Conservation (phyloP, 805 yeast genomes). For the Saccharomyces kudriavzevii region DNA sequence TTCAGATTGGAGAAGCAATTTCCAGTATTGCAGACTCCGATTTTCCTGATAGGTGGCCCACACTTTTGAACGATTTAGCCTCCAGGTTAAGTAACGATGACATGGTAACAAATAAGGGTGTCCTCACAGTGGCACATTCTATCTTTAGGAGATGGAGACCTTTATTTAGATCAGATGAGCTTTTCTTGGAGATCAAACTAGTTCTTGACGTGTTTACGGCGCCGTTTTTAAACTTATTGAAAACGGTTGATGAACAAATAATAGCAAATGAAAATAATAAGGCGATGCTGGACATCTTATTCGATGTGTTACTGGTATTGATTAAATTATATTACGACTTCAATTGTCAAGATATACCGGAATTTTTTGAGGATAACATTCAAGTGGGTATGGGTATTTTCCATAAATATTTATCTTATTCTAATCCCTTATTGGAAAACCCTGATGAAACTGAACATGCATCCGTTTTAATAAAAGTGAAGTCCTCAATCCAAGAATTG, state of each 20-base stretch:
- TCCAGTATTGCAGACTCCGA: conserved; percentile 91
- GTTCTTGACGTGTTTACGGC: conserved; percentile 76
- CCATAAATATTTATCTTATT: conserved; percentile 68
- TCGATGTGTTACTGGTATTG: conserved; percentile 64
- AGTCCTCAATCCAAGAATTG: conserved; percentile 77
- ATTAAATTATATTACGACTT: conserved; percentile 83
- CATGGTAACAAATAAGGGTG: conserved; percentile 71
- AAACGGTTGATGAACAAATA: conserved; percentile 60
- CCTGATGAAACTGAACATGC: conserved; percentile 54
- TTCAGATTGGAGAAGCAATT: conserved; percentile 92
- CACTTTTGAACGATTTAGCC: conserved; percentile 66
- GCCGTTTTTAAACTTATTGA: conserved; percentile 68
- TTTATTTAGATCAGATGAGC: conserved; percentile 79
- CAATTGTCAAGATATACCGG: conserved; percentile 97
- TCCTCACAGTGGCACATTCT: conserved; percentile 86
- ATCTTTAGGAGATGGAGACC: conserved; percentile 97
- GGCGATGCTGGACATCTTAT: conserved; percentile 45
- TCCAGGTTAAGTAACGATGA: conserved; percentile 55
- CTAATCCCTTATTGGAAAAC: conserved; percentile 46
- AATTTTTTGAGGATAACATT: conserved; percentile 90
- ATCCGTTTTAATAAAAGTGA: conserved; percentile 61
- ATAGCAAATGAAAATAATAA: conserved; percentile 38
- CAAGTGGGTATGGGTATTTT: conserved; percentile 67
- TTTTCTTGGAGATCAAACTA: conserved; percentile 77
- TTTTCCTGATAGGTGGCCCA: conserved; percentile 86